phyloP scores from a whole-genome alignment of 1,284 basidiomycete genomes.

The Cryptococcus sp. region DNA sequence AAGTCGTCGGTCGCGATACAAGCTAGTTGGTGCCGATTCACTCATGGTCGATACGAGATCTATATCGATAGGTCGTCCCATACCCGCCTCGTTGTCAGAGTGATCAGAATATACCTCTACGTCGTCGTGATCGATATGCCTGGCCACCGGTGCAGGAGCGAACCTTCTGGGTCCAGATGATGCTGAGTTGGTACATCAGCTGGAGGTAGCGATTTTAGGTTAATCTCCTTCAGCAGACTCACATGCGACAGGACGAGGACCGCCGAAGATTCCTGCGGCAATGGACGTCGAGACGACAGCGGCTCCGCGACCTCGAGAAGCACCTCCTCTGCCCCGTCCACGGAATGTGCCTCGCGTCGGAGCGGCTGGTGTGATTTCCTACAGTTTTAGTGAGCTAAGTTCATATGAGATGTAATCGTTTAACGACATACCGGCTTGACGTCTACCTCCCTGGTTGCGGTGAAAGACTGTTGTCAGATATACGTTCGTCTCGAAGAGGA shows the following conservation, averaged over 20 bases:
- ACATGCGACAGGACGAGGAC: constrained; percentile 30
- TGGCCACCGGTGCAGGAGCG: constrained; percentile 56
- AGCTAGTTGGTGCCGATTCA: constrained; percentile 82
- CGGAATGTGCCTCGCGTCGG: background rate
- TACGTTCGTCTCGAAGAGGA: background rate
- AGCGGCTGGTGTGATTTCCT: constrained; percentile 10
- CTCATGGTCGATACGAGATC: constrained; percentile 76
- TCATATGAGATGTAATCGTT: background rate
- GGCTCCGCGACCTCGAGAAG: constrained; percentile 40
- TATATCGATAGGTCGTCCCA: constrained; percentile 68
- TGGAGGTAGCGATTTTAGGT: too few relatives aligned
- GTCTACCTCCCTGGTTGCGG: constrained; percentile 23
- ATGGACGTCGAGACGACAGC: constrained; percentile 54
- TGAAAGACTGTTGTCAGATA: background rate
- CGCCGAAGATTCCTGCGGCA: constrained; percentile 55
- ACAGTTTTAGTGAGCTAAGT: background rate
- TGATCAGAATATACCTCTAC: constrained; percentile 83
- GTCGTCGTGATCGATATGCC: constrained; percentile 49
- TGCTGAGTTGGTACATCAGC: background rate
- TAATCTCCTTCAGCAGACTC: constrained; percentile 29
- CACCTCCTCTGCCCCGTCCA: background rate
- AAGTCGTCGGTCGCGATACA: constrained; percentile 57
- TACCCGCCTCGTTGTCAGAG: constrained; percentile 77
- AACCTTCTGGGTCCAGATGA: constrained; percentile 36
- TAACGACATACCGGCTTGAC: constrained; percentile 23